phyloP scores from a whole-genome alignment of 192 early-diverging fungal species.

The Oehlia diaphana region DNA sequence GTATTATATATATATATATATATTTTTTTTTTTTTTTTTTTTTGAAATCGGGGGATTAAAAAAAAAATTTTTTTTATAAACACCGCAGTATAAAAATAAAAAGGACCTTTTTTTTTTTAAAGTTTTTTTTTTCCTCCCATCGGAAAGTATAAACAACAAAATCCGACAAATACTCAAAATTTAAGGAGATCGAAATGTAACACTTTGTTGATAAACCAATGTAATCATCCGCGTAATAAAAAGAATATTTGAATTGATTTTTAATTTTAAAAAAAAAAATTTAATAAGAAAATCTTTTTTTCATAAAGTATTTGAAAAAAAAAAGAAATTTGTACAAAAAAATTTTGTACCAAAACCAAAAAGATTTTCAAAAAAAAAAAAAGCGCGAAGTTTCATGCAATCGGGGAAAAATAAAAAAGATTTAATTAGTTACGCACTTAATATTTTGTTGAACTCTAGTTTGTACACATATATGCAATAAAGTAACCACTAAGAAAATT shows the following conservation, averaged over 20 bases:
- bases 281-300: too few species aligned
- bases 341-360: neutral
- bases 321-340: too few species aligned
- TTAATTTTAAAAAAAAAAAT: too few species aligned
- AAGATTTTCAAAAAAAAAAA: neutral
- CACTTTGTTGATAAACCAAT: neutral
- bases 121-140: neutral
- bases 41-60: neutral
- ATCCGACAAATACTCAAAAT: neutral
- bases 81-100: neutral
- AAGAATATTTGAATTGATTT: neutral
- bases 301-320: too few species aligned
- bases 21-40: too few species aligned
- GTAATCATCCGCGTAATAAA: too few species aligned
- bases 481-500: constrained; percentile 10
- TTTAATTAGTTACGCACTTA: neutral
- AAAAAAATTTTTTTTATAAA: neutral
- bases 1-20: too few species aligned
- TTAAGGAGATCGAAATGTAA: neutral
- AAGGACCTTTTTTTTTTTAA: too few species aligned
- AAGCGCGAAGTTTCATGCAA: too few species aligned
- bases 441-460: neutral
- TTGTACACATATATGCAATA: constrained; percentile 24
- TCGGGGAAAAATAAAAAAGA: neutral
- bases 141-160: neutral